Evolutionary conservation across 2,329 filamentous ascomycete genomes (phyloP), one percentile per base, ranked within the genome.

Genomic region (Trichoderma semiorbis): DNA sequence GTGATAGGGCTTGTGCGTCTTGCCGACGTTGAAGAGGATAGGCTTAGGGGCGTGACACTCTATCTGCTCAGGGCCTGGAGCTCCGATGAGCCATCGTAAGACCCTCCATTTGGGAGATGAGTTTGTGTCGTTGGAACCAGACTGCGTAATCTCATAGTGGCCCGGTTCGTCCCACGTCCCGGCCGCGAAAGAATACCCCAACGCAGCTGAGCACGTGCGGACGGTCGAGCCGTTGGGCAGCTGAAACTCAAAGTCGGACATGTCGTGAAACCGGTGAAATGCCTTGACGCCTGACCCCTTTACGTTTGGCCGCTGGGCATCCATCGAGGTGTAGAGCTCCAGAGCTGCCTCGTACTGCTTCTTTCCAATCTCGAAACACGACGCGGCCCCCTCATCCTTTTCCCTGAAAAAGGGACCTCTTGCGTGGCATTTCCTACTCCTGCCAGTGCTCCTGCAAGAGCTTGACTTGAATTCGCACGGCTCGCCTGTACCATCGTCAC

Each of bases 121-220:
- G 72, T 91, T 87, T 0, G 94, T 91, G 5, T 86, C 83, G 30
- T 91, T 90, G 0, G 91, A 91, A 77, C 93, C 89, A 74, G 90
- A 93, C 80, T 98, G 95, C 18, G 92, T 94, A 79, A 97, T 97
- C 82, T 97, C 95, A 77, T 97, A 96, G 0, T 89, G 89, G 2
- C 95, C 95, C 0, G 95, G 94, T 0, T 95, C 93, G 77, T 98
- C 95, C 0, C 93, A 93, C 0, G 95, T 98, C 24, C 95, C 95
- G 4, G 92, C 95, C 1, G 94, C 94, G 78, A 98, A 98, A 0
- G 92, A 93, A 79, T 95, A 95, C 3, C 95, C 95, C 69, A 98
- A 84, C 0, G 94, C 94, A 0, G 94, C 94, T 18, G 94, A 91
- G 77, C 95, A 97, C 0, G 94, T 97, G 50, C 84, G 86, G 24